Base-by-base conservation (phyloP, 1,284 basidiomycete species). In the Leccinum solheimii region DNA sequence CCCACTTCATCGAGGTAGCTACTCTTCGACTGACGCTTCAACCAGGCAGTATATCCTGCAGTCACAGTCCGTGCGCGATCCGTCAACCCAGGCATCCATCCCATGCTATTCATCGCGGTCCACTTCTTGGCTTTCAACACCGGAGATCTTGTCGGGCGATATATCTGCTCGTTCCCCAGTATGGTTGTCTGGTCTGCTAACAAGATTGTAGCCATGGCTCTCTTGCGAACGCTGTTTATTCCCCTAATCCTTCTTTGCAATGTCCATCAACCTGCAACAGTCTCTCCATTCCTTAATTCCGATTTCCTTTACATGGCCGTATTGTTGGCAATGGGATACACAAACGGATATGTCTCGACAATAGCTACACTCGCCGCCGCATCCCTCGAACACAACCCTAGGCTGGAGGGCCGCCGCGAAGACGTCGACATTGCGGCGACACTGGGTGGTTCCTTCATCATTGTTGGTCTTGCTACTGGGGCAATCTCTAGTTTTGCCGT, bases 191-290 rank as follows among this genome's bases (percentile, higher is more conserved):
- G 90, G 84, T 87, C 86, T 9, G 82, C 83, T 4, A 79, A 77
- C 38, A 81, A 82, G 38, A 82, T 94, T 30, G 73, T 92, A 9
- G 70, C 72, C 2, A 75, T 93, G 49, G 88, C 93, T 21, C 72
- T 91, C 45, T 73, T 83, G 3, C 86, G 94, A 50, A 90, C 88
- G 0, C 69, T 90, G 38, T 95, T 96, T 76, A 85, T 96, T 62
- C 92, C 92, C 27, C 70, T 95, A 49, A 90, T 96, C 76, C 82
- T 96, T 19, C 80, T 90, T 71, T 96, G 94, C 80, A 96, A 96
- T 72, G 72, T 93, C 43, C 83, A 85, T 66, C 80, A 81, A 50
- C 54, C 62, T 5, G 69, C 74, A 9, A 45, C 71, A 36, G 61
- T 66, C 5, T 55, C 75, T 49, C 85, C 84, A 13, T 65, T 88